Percentiles rank a stretch among this genome's conserved stretches.
Conservation (phyloP, 495 filamentous ascomycete species). For the Lepidopterella palustris region DNA sequence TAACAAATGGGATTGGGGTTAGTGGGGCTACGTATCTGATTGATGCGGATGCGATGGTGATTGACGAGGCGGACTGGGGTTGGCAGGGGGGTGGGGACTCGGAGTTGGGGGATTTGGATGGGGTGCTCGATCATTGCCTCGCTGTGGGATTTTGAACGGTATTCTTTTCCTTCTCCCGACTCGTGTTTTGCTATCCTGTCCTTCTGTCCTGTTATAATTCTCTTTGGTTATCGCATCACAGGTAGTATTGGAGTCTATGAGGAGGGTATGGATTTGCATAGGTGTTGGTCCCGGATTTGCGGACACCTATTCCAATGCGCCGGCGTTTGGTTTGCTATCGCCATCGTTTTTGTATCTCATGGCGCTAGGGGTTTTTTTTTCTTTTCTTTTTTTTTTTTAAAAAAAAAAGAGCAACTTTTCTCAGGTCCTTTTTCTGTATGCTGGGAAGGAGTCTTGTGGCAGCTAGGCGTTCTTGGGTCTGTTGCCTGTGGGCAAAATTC, state of each 20-base stretch:
- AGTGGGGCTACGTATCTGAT: conserved; percentile 21
- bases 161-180: background rate
- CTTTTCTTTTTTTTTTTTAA: no score
- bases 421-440: background rate
- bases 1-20: background rate
- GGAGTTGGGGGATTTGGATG: conserved; percentile 59
- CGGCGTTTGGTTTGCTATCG: no score
- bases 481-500: background rate
- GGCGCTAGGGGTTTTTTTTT: no score
- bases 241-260: no score
- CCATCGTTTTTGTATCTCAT: no score
- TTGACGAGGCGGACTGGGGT: conserved; percentile 43
- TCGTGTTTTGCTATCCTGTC: background rate
- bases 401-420: background rate
- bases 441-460: background rate
- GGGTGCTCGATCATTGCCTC: conserved; percentile 54
- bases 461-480: background rate
- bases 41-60: conserved; percentile 52
- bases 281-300: no score
- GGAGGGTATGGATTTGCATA: no score
- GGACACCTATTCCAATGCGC: no score
- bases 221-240: no score
- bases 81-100: conserved; percentile 66
- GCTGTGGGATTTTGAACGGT: conserved; percentile 18
- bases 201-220: background rate